Percentiles rank a stretch among this genome's conserved stretches.
These are phyloP conservation scores for Coemansia biformis DNA, from an alignment of 192 early-diverging fungal genomes.

Conservation along the genomic window DNA sequence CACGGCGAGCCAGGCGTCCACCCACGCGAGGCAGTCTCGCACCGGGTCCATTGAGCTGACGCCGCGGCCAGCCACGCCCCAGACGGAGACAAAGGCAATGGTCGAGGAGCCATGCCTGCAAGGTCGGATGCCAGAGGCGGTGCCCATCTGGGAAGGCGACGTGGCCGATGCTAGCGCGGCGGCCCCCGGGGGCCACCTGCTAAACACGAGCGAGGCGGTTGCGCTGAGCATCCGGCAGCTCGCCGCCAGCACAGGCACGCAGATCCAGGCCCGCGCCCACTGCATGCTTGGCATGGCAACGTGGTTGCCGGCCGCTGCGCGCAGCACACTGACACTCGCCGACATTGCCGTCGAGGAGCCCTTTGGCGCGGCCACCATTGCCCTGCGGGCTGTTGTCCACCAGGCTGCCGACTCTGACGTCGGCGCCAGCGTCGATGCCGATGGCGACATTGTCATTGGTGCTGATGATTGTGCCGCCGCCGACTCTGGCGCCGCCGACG, in stretches of 20 bases:
- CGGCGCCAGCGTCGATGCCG: too few species aligned
- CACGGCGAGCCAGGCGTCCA: too few species aligned
- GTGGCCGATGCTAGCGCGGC: constrained; percentile 2
- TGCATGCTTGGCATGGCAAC: constrained; percentile 25
- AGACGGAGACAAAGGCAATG: constrained; percentile 3
- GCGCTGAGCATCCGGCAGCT: constrained; percentile 28
- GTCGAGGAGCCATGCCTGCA: background rate
- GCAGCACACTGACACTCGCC: constrained; percentile 28
- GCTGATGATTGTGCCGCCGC: too few species aligned
- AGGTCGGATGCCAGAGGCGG: constrained; percentile 22
- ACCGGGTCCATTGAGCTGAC: background rate
- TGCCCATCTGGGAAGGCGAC: constrained; percentile 28
- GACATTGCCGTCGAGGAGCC: constrained; percentile 35
- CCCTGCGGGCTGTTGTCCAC: too few species aligned
- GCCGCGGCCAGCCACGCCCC: constrained; percentile 2
- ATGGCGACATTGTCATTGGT: too few species aligned
- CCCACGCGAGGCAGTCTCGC: background rate
- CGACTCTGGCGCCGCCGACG: too few species aligned
- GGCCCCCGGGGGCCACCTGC: constrained; percentile 32
- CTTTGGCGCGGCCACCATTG: background rate
- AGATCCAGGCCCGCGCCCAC: constrained; percentile 29
- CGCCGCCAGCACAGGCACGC: constrained; percentile 2
- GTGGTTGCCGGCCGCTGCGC: constrained; percentile 24
- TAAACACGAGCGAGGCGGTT: constrained; percentile 20
- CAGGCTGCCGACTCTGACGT: too few species aligned